These are phyloP conservation scores for Suillus sp. DNA, from an alignment of 768 basidiomycete genomes.

Conservation along the genomic window DNA sequence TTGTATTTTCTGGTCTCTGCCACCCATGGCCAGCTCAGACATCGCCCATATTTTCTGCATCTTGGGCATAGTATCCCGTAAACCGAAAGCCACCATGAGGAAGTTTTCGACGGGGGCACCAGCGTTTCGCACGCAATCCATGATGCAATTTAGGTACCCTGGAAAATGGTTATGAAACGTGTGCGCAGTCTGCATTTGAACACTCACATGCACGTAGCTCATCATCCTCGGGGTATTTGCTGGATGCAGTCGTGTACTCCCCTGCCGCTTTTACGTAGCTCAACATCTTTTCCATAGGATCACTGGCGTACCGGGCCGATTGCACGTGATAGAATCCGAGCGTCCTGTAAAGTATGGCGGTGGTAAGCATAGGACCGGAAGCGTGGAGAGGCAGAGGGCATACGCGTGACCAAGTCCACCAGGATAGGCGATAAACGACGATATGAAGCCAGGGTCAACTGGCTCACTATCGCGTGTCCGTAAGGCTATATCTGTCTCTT, in stretches of 20 bases:
- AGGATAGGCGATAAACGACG: slow-evolving; percentile 22
- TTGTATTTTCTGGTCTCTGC: slow-evolving; percentile 10
- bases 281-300: neutral
- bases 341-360: neutral
- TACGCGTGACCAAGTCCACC: slow-evolving; percentile 19
- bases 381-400: neutral
- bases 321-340: slow-evolving; percentile 11
- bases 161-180: neutral
- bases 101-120: neutral
- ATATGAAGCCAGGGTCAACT: slow-evolving; percentile 19
- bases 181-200: too few relatives aligned
- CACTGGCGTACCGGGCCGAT: slow-evolving; percentile 3
- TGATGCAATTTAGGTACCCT: slow-evolving; percentile 10
- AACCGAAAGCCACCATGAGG: neutral
- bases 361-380: neutral
- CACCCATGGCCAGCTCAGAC: slow-evolving; percentile 10
- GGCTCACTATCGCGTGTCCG: neutral
- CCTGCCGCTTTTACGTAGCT: slow-evolving; percentile 7
- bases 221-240: slow-evolving; percentile 22
- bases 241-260: slow-evolving; percentile 19
- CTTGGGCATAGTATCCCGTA: slow-evolving; percentile 15
- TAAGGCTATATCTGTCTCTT: slow-evolving; percentile 8
- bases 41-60: slow-evolving; percentile 18
- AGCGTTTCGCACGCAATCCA: neutral
- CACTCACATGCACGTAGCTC: slow-evolving; percentile 21